A percentile compares a stretch with the other conserved stretches of the same genome.
phyloP scores from a whole-genome alignment of 1,284 basidiomycete genomes.

The Moesziomyces aphidis region DNA sequence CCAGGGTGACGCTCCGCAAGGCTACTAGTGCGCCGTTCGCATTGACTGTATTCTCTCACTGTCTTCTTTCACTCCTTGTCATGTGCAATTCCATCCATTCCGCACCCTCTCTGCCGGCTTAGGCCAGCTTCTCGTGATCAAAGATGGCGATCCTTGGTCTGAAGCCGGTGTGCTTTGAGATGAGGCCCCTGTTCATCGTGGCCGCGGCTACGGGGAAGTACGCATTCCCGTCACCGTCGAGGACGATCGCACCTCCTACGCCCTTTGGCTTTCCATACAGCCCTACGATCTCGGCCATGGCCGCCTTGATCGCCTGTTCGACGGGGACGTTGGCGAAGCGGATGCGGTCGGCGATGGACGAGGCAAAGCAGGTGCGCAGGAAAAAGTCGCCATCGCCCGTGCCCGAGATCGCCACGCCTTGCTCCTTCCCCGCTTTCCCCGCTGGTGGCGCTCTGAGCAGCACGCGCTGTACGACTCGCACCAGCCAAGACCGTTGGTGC shows the following conservation, averaged over 20 bases:
- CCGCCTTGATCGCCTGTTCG: slow-evolving; percentile 73
- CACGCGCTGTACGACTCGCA: neutral
- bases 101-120: neutral
- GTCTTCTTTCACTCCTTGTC: neutral
- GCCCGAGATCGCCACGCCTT: slow-evolving; percentile 80
- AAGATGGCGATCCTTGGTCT: slow-evolving; percentile 80
- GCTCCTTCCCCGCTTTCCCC: neutral
- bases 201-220: slow-evolving; percentile 73
- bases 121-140: slow-evolving; percentile 73
- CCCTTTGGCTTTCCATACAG: slow-evolving; percentile 74
- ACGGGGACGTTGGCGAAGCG: slow-evolving; percentile 70
- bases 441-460: too few species aligned
- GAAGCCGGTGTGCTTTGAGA: slow-evolving; percentile 74
- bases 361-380: slow-evolving; percentile 77
- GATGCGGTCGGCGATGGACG: slow-evolving; percentile 77
- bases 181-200: slow-evolving; percentile 84
- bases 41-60: neutral
- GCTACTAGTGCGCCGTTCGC: neutral
- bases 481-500: neutral
- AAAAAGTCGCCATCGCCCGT: slow-evolving; percentile 88
- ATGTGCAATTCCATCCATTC: neutral
- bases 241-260: slow-evolving; percentile 79
- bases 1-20: neutral
- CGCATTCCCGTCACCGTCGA: slow-evolving; percentile 74
- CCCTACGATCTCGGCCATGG: slow-evolving; percentile 73